Evolutionary conservation across 139 green algal species (phyloP).

Genomic region (Desmodesmus armatus): DNA sequence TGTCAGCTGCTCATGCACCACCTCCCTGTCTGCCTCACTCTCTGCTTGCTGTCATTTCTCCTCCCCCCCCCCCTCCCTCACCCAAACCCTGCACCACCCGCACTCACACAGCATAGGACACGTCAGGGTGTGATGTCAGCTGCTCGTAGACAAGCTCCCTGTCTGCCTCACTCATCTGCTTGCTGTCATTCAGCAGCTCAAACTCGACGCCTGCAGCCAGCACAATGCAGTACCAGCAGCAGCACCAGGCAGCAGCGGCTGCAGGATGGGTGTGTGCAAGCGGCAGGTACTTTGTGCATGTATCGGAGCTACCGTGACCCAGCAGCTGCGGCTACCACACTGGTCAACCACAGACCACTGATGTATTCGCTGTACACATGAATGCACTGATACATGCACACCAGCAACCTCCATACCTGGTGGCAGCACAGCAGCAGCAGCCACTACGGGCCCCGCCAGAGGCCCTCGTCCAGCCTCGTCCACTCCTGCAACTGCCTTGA

Average conservation of each 20-base stretch:
- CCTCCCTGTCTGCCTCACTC: constrained; percentile 73
- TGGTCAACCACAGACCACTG: too few relatives aligned
- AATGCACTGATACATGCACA: not conserved
- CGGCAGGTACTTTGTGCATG: too few relatives aligned
- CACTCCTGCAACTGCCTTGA: constrained; percentile 67
- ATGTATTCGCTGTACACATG: too few relatives aligned
- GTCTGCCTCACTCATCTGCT: constrained; percentile 79
- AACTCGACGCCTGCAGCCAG: constrained; percentile 22
- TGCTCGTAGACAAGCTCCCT: constrained; percentile 76
- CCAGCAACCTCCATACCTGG: constrained; percentile 52
- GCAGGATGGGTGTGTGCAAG: constrained; percentile 44
- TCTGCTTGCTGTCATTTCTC: constrained; percentile 89
- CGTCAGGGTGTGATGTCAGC: constrained; percentile 67
- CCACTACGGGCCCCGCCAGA: constrained; percentile 93
- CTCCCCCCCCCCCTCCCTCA: too few relatives aligned
- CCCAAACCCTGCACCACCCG: too few relatives aligned
- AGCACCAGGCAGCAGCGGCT: too few relatives aligned
- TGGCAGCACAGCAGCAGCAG: constrained; percentile 74
- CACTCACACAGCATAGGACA: constrained; percentile 72
- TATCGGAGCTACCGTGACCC: too few relatives aligned
- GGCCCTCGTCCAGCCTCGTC: constrained; percentile 94
- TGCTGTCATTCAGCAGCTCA: constrained; percentile 76
- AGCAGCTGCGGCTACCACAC: too few relatives aligned
- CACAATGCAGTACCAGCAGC: constrained; percentile 40
- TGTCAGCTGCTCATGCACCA: constrained; percentile 75